A percentile compares a stretch with the other conserved stretches of the same genome.
phyloP scores from a whole-genome alignment of 495 filamentous ascomycete genomes.

The Xylaria scruposa region DNA sequence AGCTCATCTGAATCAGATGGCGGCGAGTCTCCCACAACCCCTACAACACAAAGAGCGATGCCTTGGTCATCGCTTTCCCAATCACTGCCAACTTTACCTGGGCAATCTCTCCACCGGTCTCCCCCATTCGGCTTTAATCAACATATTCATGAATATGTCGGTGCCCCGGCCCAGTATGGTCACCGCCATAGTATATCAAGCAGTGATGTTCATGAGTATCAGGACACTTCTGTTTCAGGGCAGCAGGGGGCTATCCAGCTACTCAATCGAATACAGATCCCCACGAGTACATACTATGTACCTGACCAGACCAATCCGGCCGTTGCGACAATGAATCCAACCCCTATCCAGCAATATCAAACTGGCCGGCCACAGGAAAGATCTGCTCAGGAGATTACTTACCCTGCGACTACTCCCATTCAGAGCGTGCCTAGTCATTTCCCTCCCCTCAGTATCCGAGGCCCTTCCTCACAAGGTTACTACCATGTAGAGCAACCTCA shows the following conservation, averaged over 20 bases:
- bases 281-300: conserved; percentile 55
- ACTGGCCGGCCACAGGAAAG: conserved; percentile 53
- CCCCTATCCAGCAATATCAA: conserved; percentile 51
- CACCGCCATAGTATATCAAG: conserved; percentile 55
- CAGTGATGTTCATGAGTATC: conserved; percentile 48
- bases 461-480: conserved; percentile 52
- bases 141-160: conserved; percentile 48
- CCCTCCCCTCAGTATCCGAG: conserved; percentile 53
- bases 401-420: conserved; percentile 45
- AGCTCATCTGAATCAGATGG: conserved; percentile 62
- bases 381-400: conserved; percentile 52
- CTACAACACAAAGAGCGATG: conserved; percentile 50
- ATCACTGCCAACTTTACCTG: conserved; percentile 33
- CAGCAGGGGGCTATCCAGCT: conserved; percentile 44
- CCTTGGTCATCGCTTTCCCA: conserved; percentile 45
- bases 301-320: conserved; percentile 59
- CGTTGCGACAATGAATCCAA: conserved; percentile 60
- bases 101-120: conserved; percentile 48
- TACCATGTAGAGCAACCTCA: conserved; percentile 53
- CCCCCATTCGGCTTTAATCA: conserved; percentile 55
- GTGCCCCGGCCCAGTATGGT: conserved; percentile 42
- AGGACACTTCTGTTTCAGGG: conserved; percentile 41
- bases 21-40: conserved; percentile 58
- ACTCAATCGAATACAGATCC: conserved; percentile 49
- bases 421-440: conserved; percentile 60